Evolutionary conservation across 306 rosid species (phyloP).

Genomic region (Elaeagnus macrophylla): DNA sequence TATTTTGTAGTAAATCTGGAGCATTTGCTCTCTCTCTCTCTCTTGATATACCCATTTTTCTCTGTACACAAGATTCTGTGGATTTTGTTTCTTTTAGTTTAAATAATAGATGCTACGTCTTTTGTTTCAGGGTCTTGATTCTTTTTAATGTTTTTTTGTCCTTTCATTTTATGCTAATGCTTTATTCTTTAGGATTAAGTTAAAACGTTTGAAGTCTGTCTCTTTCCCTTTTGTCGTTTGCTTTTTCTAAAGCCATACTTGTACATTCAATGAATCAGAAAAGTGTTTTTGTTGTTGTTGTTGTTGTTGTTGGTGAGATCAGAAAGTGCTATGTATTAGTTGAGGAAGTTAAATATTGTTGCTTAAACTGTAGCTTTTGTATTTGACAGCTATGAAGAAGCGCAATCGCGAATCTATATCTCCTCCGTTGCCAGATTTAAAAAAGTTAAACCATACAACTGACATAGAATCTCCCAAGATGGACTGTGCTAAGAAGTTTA

Average conservation of each 20-base stretch:
- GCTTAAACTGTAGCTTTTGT: too few relatives aligned
- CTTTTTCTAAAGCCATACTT: slow-evolving; percentile 20
- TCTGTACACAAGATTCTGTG: slow-evolving; percentile 23
- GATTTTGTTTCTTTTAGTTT: slow-evolving; percentile 12
- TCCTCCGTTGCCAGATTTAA: slow-evolving; percentile 33
- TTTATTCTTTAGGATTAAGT: slow-evolving; percentile 15
- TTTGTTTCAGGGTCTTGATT: background rate
- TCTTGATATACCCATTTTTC: too few relatives aligned
- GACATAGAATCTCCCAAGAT: slow-evolving; percentile 32
- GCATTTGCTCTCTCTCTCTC: slow-evolving; percentile 34
- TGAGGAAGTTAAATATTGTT: too few relatives aligned
- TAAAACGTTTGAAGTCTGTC: slow-evolving; percentile 17
- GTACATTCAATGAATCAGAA: slow-evolving; percentile 22
- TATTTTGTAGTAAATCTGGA: slow-evolving; percentile 18
- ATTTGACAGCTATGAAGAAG: slow-evolving; percentile 61
- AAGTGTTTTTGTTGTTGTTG: background rate
- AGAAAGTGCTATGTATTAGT: background rate
- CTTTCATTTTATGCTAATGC: too few relatives aligned
- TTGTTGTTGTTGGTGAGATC: background rate
- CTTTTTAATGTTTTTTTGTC: too few relatives aligned
- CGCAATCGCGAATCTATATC: slow-evolving; percentile 47
- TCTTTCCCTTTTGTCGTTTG: slow-evolving; percentile 10
- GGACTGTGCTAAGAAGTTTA: slow-evolving; percentile 35
- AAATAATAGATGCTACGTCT: slow-evolving; percentile 13
- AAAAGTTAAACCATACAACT: slow-evolving; percentile 36